Conservation (phyloP, 306 rosid species). For the Rosa rugosa region DNA sequence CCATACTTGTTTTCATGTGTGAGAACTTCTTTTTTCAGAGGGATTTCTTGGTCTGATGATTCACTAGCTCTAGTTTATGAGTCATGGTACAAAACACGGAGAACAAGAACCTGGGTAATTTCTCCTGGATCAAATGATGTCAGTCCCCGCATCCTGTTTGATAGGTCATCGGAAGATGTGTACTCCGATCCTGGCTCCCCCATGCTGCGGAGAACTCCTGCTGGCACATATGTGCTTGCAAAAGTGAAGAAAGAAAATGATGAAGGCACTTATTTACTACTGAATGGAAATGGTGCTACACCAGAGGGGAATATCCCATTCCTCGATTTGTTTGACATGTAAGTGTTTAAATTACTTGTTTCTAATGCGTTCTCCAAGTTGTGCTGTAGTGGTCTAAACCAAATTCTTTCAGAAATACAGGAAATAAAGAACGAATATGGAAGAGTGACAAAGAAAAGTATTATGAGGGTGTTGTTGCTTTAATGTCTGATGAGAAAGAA, state of each 20-base stretch:
- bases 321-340: slow-evolving; percentile 96
- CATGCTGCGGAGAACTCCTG: slow-evolving; percentile 83
- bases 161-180: slow-evolving; percentile 97
- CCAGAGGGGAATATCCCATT: slow-evolving; percentile 95
- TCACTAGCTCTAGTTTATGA: slow-evolving; percentile 87
- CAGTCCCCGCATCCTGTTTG: slow-evolving; percentile 76
- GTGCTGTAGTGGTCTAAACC: slow-evolving; percentile 33
- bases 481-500: slow-evolving; percentile 91
- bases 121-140: slow-evolving; percentile 73
- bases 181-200: slow-evolving; percentile 99
- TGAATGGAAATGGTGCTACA: slow-evolving; percentile 92
- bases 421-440: slow-evolving; percentile 91
- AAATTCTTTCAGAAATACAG: slow-evolving; percentile 77
- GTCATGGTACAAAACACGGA: slow-evolving; percentile 95
- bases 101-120: slow-evolving; percentile 73
- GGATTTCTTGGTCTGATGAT: slow-evolving; percentile 94
- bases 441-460: slow-evolving; percentile 80
- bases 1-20: slow-evolving; percentile 1
- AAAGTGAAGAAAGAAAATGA: slow-evolving; percentile 63
- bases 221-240: slow-evolving; percentile 82
- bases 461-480: slow-evolving; percentile 81
- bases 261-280: slow-evolving; percentile 60
- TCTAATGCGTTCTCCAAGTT: slow-evolving; percentile 15
- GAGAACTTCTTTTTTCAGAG: slow-evolving; percentile 51
- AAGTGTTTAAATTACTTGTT: slow-evolving; percentile 41